Evolutionary conservation across 108 stramenopile species (phyloP).

Genomic region (Craspedostauros australis): DNA sequence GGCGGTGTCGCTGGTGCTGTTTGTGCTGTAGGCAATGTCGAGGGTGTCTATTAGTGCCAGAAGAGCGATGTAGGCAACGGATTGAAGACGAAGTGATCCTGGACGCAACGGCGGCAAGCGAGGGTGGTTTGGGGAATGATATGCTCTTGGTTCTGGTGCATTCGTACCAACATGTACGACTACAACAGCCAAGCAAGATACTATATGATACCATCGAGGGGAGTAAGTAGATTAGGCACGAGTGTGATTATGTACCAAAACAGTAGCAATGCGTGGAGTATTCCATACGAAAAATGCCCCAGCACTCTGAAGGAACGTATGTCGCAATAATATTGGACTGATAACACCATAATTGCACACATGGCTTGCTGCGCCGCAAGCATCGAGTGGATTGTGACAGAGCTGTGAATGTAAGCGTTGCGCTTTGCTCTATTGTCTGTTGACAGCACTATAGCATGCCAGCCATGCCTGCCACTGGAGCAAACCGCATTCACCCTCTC

Average conservation of each 20-base stretch:
- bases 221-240: too few relatives aligned
- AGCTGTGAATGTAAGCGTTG: background rate
- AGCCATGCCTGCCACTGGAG: background rate
- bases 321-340: too few relatives aligned
- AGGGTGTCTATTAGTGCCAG: background rate
- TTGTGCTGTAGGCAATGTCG: slow-evolving; percentile 22
- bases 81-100: background rate
- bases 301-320: too few relatives aligned
- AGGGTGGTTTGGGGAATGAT: background rate
- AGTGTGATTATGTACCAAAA: too few relatives aligned
- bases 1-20: slow-evolving; percentile 84
- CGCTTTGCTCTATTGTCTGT: background rate
- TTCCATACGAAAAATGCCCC: too few relatives aligned
- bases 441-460: background rate
- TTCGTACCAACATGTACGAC: background rate
- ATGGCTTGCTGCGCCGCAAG: too few relatives aligned
- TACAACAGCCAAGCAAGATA: background rate
- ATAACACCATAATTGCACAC: too few relatives aligned
- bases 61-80: background rate
- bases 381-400: too few relatives aligned
- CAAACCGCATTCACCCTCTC: background rate
- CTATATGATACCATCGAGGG: too few relatives aligned
- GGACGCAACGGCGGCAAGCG: background rate
- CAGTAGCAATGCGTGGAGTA: too few relatives aligned
- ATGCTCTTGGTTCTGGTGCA: background rate